Evolutionary conservation across 495 filamentous ascomycete species (phyloP).

Genomic region (Lophium mytilinum): DNA sequence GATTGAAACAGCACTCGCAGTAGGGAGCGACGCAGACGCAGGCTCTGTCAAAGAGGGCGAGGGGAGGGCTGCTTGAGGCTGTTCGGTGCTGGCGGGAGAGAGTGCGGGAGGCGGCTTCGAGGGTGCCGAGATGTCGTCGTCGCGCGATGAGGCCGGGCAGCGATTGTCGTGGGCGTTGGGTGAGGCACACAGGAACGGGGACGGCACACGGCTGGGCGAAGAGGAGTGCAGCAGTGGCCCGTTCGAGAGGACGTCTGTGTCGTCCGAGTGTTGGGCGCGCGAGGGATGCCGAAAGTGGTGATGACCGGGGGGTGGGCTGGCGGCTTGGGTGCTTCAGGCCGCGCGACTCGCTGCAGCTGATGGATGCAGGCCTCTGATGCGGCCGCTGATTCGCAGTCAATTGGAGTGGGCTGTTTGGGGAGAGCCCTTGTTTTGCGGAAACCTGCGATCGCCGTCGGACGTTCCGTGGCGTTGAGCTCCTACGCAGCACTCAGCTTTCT

Average conservation of each 20-base stretch:
- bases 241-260: too few relatives aligned
- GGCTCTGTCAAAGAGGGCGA: constrained; percentile 24
- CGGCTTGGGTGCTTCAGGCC: background rate
- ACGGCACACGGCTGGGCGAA: too few relatives aligned
- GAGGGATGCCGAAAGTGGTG: background rate
- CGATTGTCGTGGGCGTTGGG: background rate
- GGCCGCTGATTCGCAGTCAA: background rate
- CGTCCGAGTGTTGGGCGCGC: too few relatives aligned
- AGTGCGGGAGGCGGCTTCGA: too few relatives aligned
- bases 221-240: too few relatives aligned
- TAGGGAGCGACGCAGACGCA: constrained; percentile 5
- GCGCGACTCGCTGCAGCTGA: background rate
- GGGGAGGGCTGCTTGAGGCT: background rate
- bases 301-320: background rate
- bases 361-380: background rate
- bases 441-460: background rate
- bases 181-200: background rate
- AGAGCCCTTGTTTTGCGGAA: background rate
- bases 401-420: too few relatives aligned
- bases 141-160: background rate
- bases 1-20: constrained; percentile 7
- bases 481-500: background rate
- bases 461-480: background rate
- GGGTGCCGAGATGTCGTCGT: background rate
- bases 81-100: background rate